Conservation (phyloP, 129 eudicot genomes). For the Chrysanthemum makinoi region DNA sequence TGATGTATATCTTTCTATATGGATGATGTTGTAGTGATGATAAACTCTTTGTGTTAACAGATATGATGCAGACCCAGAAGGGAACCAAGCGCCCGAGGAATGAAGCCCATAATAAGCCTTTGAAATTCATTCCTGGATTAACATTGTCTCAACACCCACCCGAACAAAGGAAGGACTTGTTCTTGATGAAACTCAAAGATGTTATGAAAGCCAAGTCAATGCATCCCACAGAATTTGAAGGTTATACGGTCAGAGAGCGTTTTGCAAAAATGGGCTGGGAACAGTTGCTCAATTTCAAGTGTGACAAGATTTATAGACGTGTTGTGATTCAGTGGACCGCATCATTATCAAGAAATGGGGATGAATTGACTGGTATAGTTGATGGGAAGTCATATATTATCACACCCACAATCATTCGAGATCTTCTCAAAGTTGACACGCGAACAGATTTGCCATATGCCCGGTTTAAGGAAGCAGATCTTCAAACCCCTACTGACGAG, state of each 20-base stretch:
- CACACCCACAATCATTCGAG: background rate
- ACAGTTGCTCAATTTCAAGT: background rate
- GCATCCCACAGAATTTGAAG: constrained; percentile 1
- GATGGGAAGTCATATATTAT: background rate
- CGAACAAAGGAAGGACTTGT: background rate
- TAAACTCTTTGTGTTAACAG: background rate
- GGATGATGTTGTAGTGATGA: background rate
- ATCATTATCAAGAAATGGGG: background rate
- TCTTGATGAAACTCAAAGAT: background rate
- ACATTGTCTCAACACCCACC: constrained; percentile 3
- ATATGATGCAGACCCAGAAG: background rate
- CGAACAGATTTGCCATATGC: constrained; percentile 3
- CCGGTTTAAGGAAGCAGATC: background rate
- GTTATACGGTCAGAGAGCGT: constrained; percentile 12
- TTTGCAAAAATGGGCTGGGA: constrained; percentile 5
- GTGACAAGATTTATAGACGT: constrained; percentile 13
- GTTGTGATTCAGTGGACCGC: constrained; percentile 8
- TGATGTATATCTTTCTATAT: too few relatives aligned
- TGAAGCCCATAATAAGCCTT: background rate
- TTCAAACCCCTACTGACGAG: background rate
- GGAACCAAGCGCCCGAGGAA: background rate
- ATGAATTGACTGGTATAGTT: background rate
- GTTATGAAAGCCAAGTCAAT: background rate
- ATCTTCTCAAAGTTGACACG: background rate
- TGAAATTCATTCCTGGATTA: background rate